Percentiles rank a stretch among this genome's conserved stretches.
phyloP scores from a whole-genome alignment of 345 rosid species.

The Diplotaxis tenuifolia region DNA sequence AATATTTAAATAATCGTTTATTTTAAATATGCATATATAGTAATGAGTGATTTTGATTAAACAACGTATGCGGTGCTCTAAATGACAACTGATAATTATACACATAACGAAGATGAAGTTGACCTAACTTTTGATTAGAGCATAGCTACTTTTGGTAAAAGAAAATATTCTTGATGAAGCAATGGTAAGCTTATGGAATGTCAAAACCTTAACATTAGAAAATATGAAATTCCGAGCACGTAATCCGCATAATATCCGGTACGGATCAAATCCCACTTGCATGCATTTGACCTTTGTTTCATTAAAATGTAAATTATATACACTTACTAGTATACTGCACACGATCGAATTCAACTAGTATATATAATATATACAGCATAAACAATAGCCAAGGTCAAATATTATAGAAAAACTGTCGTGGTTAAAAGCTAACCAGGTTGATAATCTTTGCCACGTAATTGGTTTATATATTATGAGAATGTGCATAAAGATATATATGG shows the following conservation, averaged over 20 bases:
- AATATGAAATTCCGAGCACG: slow-evolving; percentile 25
- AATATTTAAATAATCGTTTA: not conserved
- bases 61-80: slow-evolving; percentile 6
- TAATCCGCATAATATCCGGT: slow-evolving; percentile 36
- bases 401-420: not conserved
- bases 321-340: not conserved
- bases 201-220: slow-evolving; percentile 39
- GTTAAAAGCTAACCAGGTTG: not conserved
- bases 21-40: not conserved
- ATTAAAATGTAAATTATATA: not conserved
- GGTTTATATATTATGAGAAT: not conserved
- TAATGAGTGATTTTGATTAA: not conserved
- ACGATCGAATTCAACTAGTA: not conserved
- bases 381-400: not conserved
- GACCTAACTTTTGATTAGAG: slow-evolving; percentile 32
- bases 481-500: not conserved
- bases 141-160: slow-evolving; percentile 28
- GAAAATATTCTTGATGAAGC: slow-evolving; percentile 32
- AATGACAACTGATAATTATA: slow-evolving; percentile 7
- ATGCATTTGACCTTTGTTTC: slow-evolving; percentile 30
- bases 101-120: slow-evolving; percentile 25
- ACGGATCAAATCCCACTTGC: slow-evolving; percentile 34
- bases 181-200: slow-evolving; percentile 38
- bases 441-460: not conserved
- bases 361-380: not conserved